A percentile compares a stretch with the other conserved stretches of the same genome.
These are phyloP conservation scores for Starmerella bombicola DNA, from an alignment of 805 yeast genomes.

Conservation along the genomic window DNA sequence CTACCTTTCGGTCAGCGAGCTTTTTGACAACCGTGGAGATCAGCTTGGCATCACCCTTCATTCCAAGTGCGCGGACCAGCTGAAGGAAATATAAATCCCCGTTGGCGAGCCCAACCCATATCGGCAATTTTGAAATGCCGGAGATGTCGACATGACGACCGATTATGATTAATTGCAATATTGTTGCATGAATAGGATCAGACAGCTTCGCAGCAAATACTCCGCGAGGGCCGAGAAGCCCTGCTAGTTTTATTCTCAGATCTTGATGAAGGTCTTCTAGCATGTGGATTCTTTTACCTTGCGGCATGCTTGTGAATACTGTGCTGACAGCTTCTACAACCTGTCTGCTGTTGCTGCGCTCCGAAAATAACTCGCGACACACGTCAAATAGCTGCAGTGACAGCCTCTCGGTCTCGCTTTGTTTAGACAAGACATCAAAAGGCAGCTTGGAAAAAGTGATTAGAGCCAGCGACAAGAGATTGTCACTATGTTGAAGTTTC, in stretches of 20 bases:
- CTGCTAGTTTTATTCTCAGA: constrained; percentile 12
- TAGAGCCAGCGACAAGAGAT: constrained; percentile 4
- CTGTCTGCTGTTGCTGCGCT: not conserved
- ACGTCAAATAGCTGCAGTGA: not conserved
- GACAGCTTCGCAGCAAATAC: too few species aligned
- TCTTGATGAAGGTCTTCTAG: constrained; percentile 12
- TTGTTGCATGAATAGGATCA: not conserved
- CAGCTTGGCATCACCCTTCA: constrained; percentile 7
- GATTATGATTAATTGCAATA: constrained; percentile 5
- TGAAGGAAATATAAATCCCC: constrained; percentile 1
- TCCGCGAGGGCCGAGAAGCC: constrained; percentile 15
- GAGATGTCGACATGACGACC: constrained; percentile 7
- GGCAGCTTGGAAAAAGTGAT: not conserved
- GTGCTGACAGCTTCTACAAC: constrained; percentile 2
- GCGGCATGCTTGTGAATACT: constrained; percentile 6
- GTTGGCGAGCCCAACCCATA: constrained; percentile 4
- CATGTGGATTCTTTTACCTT: not conserved
- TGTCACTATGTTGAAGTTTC: constrained; percentile 6
- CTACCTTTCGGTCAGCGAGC: constrained; percentile 1
- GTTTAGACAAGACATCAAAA: constrained; percentile 1
- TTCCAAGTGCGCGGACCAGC: constrained; percentile 11
- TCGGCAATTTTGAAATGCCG: constrained; percentile 12
- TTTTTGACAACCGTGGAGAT: constrained; percentile 5
- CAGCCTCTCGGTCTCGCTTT: constrained; percentile 1
- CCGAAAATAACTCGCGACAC: constrained; percentile 7